A percentile compares a stretch with the other conserved stretches of the same genome.
phyloP scores from a whole-genome alignment of 192 early-diverging fungal species.

The Helicostylum pulchrum region DNA sequence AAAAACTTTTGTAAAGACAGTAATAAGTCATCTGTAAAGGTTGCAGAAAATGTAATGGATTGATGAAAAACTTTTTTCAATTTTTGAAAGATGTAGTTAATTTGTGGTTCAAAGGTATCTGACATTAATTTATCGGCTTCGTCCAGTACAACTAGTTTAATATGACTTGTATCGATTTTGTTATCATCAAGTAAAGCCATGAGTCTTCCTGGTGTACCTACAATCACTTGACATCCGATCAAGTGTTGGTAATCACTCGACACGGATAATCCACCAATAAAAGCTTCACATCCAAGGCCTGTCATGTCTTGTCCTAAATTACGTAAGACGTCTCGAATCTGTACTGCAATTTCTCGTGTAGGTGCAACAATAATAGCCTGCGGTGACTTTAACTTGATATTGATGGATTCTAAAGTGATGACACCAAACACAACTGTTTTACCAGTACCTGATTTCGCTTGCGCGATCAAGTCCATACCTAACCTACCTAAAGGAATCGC shows the following conservation, averaged over 20 bases:
- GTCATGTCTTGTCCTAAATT: conserved; percentile 33
- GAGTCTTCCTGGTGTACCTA: conserved; percentile 54
- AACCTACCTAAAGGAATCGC: conserved; percentile 58
- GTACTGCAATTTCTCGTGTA: conserved; percentile 60
- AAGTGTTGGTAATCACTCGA: conserved; percentile 42
- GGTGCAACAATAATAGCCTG: conserved; percentile 55
- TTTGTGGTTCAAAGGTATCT: conserved; percentile 40
- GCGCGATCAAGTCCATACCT: conserved; percentile 75
- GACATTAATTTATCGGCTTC: conserved; percentile 65
- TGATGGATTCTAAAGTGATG: conserved; percentile 47
- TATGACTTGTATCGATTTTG: conserved; percentile 32
- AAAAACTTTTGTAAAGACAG: conserved; percentile 36
- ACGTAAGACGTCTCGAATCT: conserved; percentile 54
- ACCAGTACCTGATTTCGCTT: conserved; percentile 80
- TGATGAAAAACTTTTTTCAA: conserved; percentile 43
- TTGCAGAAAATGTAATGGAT: conserved; percentile 58
- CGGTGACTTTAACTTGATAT: conserved; percentile 22
- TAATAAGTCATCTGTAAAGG: conserved; percentile 49
- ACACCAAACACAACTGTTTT: conserved; percentile 77
- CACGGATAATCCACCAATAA: conserved; percentile 57
- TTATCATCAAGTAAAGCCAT: conserved; percentile 39
- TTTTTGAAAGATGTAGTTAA: conserved; percentile 37
- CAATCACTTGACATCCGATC: conserved; percentile 46
- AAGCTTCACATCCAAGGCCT: conserved; percentile 36
- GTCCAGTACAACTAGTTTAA: conserved; percentile 54